Evolutionary conservation across 768 basidiomycete species (phyloP).

Genomic region (Vararia minispora): DNA sequence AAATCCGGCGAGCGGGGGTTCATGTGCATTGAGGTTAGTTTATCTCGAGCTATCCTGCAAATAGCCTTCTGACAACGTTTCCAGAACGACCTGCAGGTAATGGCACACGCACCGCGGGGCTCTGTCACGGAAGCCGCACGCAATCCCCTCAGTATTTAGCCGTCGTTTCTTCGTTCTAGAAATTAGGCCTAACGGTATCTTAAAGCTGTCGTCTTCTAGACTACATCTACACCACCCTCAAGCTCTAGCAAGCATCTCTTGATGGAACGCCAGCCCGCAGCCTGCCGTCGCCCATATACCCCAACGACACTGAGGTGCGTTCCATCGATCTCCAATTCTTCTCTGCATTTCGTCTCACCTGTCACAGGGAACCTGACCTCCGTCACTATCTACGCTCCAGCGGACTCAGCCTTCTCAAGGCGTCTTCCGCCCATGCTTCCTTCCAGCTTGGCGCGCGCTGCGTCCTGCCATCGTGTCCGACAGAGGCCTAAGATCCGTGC

Average conservation of each 20-base stretch:
- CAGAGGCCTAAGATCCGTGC: too few relatives aligned
- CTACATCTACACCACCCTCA: conserved; percentile 64
- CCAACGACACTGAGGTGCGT: conserved; percentile 47
- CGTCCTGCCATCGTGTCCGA: too few relatives aligned
- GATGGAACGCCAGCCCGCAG: conserved; percentile 56
- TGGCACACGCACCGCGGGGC: too few relatives aligned
- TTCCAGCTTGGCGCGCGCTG: too few relatives aligned
- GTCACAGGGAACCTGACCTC: conserved; percentile 50
- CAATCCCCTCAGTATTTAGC: conserved; percentile 52
- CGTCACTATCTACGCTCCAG: conserved; percentile 50
- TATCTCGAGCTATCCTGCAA: too few relatives aligned
- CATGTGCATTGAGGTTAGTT: too few relatives aligned
- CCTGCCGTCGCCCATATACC: conserved; percentile 58
- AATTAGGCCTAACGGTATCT: background rate
- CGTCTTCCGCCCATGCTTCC: too few relatives aligned
- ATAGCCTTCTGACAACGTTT: too few relatives aligned
- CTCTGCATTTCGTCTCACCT: conserved; percentile 61
- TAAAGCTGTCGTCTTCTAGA: conserved; percentile 57
- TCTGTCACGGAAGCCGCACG: conserved; percentile 45
- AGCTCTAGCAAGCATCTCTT: conserved; percentile 39
- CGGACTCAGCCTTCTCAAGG: too few relatives aligned
- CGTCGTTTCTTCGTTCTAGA: conserved; percentile 7
- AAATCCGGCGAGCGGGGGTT: too few relatives aligned
- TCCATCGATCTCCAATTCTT: conserved; percentile 59
- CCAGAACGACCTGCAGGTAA: too few relatives aligned